Evolutionary conservation across 2,329 filamentous ascomycete genomes (phyloP).

Genomic region (Hymenoscyphus linearis): DNA sequence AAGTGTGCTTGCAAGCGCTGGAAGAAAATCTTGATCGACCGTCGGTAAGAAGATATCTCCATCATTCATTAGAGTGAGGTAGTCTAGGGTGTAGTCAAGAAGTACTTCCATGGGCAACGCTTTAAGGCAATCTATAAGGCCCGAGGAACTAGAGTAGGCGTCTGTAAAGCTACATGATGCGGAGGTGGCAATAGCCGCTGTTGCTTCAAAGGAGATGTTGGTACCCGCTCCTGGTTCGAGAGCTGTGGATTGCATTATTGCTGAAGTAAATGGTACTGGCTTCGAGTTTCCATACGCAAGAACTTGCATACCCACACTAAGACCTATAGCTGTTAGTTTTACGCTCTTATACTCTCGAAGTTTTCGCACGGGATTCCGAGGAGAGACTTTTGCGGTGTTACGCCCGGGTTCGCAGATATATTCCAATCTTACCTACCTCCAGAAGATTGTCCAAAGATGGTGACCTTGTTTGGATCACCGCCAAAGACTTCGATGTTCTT

Average conservation of each 20-base stretch:
- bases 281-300: conserved; percentile 42
- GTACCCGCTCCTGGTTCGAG: conserved; percentile 47
- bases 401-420: conserved; percentile 13
- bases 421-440: conserved; percentile 39
- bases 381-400: too few species aligned
- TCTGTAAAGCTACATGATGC: conserved; percentile 39
- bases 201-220: conserved; percentile 44
- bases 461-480: conserved; percentile 51
- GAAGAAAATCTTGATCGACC: conserved; percentile 46
- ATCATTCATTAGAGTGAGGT: conserved; percentile 41
- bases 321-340: conserved; percentile 27
- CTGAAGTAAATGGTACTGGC: conserved; percentile 41
- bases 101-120: conserved; percentile 38
- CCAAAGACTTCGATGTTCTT: conserved; percentile 54
- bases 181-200: conserved; percentile 37
- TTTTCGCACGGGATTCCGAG: background rate
- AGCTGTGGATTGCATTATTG: conserved; percentile 42
- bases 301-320: conserved; percentile 43
- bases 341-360: too few species aligned
- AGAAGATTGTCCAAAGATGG: conserved; percentile 54
- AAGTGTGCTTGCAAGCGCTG: conserved; percentile 38
- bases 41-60: conserved; percentile 48
- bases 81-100: conserved; percentile 39
- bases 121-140: conserved; percentile 41
- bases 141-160: conserved; percentile 36